These are phyloP conservation scores for Theileria equi DNA, from an alignment of 169 alveolate species.

Conservation along the genomic window DNA sequence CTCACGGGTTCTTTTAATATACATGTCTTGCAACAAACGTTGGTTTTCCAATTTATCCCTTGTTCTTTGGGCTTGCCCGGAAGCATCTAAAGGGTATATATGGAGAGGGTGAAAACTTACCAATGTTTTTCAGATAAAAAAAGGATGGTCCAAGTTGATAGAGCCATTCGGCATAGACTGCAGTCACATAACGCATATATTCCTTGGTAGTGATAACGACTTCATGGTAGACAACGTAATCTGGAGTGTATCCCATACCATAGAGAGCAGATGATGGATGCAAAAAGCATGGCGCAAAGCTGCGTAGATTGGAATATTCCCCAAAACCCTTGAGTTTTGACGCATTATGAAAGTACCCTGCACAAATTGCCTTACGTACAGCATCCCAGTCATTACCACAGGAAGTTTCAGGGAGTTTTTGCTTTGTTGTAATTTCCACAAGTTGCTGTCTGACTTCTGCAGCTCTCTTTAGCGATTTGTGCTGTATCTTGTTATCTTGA, in stretches of 20 bases:
- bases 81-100: slow-evolving; percentile 6
- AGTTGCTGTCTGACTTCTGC: slow-evolving; percentile 86
- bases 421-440: slow-evolving; percentile 82
- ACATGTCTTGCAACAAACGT: slow-evolving; percentile 58
- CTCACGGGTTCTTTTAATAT: slow-evolving; percentile 32
- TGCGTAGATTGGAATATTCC: slow-evolving; percentile 96
- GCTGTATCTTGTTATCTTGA: slow-evolving; percentile 65
- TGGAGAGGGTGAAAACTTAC: slow-evolving; percentile 1
- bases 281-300: slow-evolving; percentile 95
- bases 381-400: slow-evolving; percentile 87
- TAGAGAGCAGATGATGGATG: slow-evolving; percentile 99
- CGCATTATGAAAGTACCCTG: slow-evolving; percentile 99
- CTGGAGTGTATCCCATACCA: slow-evolving; percentile 98
- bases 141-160: slow-evolving; percentile 84
- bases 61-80: slow-evolving; percentile 51
- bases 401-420: slow-evolving; percentile 68
- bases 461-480: slow-evolving; percentile 73
- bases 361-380: slow-evolving; percentile 94
- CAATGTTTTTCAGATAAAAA: slow-evolving; percentile 74
- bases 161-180: slow-evolving; percentile 99
- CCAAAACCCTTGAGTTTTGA: slow-evolving; percentile 97
- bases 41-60: slow-evolving; percentile 61
- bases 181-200: slow-evolving; percentile 96
- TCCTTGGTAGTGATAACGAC: slow-evolving; percentile 97
- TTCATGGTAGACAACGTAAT: slow-evolving; percentile 99